Conservation (phyloP, 2,329 filamentous ascomycete genomes). For the Ascochyta pisi region DNA sequence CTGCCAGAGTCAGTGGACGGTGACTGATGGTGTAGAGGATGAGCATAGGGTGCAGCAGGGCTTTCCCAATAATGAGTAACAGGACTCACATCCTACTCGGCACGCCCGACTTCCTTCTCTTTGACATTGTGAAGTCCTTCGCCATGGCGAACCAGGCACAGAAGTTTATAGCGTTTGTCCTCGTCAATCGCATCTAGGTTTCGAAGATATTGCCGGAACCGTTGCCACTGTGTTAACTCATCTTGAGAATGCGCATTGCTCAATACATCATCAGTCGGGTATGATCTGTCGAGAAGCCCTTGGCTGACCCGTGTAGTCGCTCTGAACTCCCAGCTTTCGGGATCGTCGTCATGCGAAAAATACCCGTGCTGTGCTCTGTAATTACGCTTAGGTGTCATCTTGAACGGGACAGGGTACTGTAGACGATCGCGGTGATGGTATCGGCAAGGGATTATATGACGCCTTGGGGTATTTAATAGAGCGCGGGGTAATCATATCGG, state of each 20-base stretch:
- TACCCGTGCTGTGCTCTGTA: constrained; percentile 20
- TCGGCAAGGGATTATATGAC: no score
- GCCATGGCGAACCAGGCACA: constrained; percentile 72
- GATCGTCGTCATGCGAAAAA: constrained; percentile 26
- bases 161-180: constrained; percentile 65
- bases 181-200: constrained; percentile 56
- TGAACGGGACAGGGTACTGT: not conserved
- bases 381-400: constrained; percentile 8
- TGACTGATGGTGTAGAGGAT: not conserved
- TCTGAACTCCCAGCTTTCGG: constrained; percentile 21
- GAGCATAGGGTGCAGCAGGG: not conserved
- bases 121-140: constrained; percentile 68
- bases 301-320: constrained; percentile 48
- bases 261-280: constrained; percentile 57
- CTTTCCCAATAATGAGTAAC: not conserved
- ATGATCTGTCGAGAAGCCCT: constrained; percentile 66
- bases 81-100: constrained; percentile 67
- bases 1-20: constrained; percentile 27
- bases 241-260: constrained; percentile 30
- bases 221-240: constrained; percentile 38
- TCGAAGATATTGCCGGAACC: constrained; percentile 63
- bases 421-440: not conserved
- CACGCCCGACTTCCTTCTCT: constrained; percentile 67
- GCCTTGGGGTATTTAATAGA: no score
- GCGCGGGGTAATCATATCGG: not conserved